Percentiles rank a stretch among this genome's conserved stretches.
Conservation (phyloP, 2,329 filamentous ascomycete genomes). For the Colletotrichum sojae region DNA sequence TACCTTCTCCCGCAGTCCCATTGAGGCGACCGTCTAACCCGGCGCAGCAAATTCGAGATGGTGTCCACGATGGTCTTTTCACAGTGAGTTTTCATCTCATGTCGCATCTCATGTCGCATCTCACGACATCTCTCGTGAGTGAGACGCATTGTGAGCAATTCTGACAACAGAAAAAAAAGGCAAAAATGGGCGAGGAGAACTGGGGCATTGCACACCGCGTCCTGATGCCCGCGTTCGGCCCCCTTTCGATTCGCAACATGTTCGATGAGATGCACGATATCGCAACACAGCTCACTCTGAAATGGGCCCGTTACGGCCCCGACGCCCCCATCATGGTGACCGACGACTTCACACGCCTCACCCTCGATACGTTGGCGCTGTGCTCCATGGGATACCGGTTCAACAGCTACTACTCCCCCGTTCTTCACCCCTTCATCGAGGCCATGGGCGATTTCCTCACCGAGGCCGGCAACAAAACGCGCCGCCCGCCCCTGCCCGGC, state of each 20-base stretch:
- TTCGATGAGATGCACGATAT: conserved; percentile 69
- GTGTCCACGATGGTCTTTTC: conserved; percentile 57
- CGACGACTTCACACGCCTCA: conserved; percentile 74
- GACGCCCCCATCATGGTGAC: conserved; percentile 64
- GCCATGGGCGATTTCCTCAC: conserved; percentile 73
- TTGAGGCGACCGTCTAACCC: background rate
- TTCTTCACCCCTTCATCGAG: conserved; percentile 58
- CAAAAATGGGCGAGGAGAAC: conserved; percentile 40
- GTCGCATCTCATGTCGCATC: background rate
- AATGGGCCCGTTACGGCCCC: conserved; percentile 64
- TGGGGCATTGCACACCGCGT: conserved; percentile 72
- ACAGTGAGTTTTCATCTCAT: conserved; percentile 31
- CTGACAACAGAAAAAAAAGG: conserved; percentile 16
- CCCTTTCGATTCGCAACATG: conserved; percentile 74
- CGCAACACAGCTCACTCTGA: conserved; percentile 65
- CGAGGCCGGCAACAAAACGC: conserved; percentile 66
- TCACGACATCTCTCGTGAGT: background rate
- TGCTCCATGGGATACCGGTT: conserved; percentile 72
- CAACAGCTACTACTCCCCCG: conserved; percentile 69
- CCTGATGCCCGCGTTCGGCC: conserved; percentile 79
- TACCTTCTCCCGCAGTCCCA: too few relatives aligned
- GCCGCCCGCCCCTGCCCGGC: conserved; percentile 61
- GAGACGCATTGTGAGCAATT: background rate
- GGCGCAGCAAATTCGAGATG: conserved; percentile 68
- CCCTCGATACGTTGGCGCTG: conserved; percentile 74